These are phyloP conservation scores for Candida jianshihensis DNA, from an alignment of 805 yeast genomes.

Conservation along the genomic window DNA sequence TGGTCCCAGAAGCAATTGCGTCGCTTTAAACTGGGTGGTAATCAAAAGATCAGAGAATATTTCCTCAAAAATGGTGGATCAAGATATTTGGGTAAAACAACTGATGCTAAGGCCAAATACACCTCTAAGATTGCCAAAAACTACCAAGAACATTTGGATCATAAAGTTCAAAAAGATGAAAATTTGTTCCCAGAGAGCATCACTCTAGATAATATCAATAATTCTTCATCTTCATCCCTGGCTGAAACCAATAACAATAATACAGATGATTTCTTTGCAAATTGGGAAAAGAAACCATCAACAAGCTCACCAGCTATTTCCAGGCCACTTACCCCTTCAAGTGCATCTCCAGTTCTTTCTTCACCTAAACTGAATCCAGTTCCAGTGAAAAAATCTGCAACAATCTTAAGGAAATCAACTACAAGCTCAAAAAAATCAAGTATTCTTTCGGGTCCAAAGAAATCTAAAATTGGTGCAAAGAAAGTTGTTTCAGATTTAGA, in stretches of 20 bases:
- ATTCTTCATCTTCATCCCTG: slow-evolving; percentile 28
- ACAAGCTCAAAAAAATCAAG: slow-evolving; percentile 30
- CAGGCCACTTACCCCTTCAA: slow-evolving; percentile 24
- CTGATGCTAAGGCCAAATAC: slow-evolving; percentile 72
- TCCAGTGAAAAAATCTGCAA: slow-evolving; percentile 19
- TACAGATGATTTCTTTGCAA: slow-evolving; percentile 83
- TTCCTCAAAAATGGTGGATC: slow-evolving; percentile 83
- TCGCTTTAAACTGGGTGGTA: slow-evolving; percentile 91
- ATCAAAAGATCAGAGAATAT: slow-evolving; percentile 76
- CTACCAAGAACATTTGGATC: slow-evolving; percentile 74
- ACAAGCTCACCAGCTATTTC: slow-evolving; percentile 28
- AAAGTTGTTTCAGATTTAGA: slow-evolving; percentile 50
- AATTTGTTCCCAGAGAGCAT: slow-evolving; percentile 65
- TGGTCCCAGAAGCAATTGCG: slow-evolving; percentile 91
- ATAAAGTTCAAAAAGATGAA: slow-evolving; percentile 61
- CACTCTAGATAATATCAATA: slow-evolving; percentile 47
- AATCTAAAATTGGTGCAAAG: slow-evolving; percentile 53
- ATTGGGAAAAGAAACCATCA: slow-evolving; percentile 76
- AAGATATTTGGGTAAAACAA: slow-evolving; percentile 46
- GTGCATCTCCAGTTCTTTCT: slow-evolving; percentile 6
- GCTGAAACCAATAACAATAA: slow-evolving; percentile 35
- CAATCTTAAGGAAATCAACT: slow-evolving; percentile 24
- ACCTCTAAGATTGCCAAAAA: slow-evolving; percentile 71
- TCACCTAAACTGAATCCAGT: not conserved
- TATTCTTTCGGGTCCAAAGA: slow-evolving; percentile 49